Evolutionary conservation across 164 flowering plant species (phyloP).

Genomic region (Liquidambar formosana): DNA sequence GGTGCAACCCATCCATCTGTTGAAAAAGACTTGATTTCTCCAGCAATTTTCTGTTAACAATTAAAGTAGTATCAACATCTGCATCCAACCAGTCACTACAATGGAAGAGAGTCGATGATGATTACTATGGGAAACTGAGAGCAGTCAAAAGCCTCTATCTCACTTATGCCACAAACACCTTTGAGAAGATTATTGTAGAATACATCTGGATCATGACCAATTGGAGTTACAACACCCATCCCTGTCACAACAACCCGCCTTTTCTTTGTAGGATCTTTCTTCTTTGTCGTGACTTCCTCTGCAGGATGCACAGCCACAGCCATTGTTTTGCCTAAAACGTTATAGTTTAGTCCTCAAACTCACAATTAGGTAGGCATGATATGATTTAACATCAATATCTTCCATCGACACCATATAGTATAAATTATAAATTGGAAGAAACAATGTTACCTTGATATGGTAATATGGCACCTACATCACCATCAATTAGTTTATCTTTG

Average conservation of each 20-base stretch:
- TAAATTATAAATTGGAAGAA: neutral
- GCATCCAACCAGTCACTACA: neutral
- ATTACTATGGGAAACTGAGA: conserved; percentile 82
- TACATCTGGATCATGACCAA: conserved; percentile 84
- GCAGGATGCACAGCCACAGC: conserved; percentile 67
- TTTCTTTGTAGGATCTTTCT: conserved; percentile 62
- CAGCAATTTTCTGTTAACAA: conserved; percentile 80
- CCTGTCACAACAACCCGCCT: conserved; percentile 98
- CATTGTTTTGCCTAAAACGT: conserved; percentile 56
- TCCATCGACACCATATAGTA: neutral
- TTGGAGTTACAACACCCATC: conserved; percentile 81
- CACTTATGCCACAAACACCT: conserved; percentile 91
- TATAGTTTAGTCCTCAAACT: neutral
- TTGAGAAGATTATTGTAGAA: conserved; percentile 92
- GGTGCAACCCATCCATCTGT: conserved; percentile 97
- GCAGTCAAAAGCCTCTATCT: conserved; percentile 92
- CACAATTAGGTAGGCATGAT: neutral
- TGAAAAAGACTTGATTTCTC: conserved; percentile 91
- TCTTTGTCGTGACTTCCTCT: conserved; percentile 51
- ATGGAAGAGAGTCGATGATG: neutral
- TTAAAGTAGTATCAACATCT: conserved; percentile 4
- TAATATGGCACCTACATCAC: neutral
- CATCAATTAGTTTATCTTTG: neutral
- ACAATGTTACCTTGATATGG: neutral
- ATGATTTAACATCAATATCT: neutral